Percentiles rank a stretch among this genome's conserved stretches.
phyloP scores from a whole-genome alignment of 306 rosid species.

The Cicer chorassanicum region DNA sequence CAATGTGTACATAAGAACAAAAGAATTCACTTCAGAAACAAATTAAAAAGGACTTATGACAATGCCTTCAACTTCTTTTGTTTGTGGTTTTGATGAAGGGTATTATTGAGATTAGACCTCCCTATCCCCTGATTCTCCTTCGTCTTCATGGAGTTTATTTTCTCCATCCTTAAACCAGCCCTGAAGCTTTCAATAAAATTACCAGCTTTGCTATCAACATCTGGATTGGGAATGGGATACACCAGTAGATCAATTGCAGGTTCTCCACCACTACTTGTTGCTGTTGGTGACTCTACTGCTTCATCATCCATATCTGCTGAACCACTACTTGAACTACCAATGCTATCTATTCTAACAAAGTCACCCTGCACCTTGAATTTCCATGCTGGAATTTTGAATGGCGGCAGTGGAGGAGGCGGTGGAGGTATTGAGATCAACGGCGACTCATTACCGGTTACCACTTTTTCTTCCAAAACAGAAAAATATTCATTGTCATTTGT shows the following conservation, averaged over 20 bases:
- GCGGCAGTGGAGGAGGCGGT: conserved; percentile 78
- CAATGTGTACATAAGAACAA: conserved; percentile 31
- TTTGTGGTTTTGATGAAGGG: conserved; percentile 33
- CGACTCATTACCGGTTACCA: conserved; percentile 57
- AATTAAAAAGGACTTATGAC: neutral
- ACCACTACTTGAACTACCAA: conserved; percentile 55
- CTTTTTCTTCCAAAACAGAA: conserved; percentile 42
- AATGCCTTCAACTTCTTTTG: neutral
- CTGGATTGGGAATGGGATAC: conserved; percentile 79
- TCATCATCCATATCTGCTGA: conserved; percentile 63
- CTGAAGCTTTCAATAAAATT: conserved; percentile 75
- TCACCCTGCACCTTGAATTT: conserved; percentile 69
- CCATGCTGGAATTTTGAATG: conserved; percentile 62
- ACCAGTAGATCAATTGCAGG: conserved; percentile 43
- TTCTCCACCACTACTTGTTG: conserved; percentile 44
- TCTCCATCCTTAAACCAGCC: conserved; percentile 75
- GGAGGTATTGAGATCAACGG: conserved; percentile 67
- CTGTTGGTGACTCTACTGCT: conserved; percentile 56
- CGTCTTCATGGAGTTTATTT: conserved; percentile 61
- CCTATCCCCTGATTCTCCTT: conserved; percentile 48
- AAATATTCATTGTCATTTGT: conserved; percentile 39
- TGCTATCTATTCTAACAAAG: conserved; percentile 72
- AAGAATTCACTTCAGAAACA: conserved; percentile 28
- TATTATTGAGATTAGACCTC: conserved; percentile 57
- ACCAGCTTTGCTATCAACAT: conserved; percentile 79